These are phyloP conservation scores for Stevia rebaudiana DNA, from an alignment of 140 eudicot species.

Conservation along the genomic window DNA sequence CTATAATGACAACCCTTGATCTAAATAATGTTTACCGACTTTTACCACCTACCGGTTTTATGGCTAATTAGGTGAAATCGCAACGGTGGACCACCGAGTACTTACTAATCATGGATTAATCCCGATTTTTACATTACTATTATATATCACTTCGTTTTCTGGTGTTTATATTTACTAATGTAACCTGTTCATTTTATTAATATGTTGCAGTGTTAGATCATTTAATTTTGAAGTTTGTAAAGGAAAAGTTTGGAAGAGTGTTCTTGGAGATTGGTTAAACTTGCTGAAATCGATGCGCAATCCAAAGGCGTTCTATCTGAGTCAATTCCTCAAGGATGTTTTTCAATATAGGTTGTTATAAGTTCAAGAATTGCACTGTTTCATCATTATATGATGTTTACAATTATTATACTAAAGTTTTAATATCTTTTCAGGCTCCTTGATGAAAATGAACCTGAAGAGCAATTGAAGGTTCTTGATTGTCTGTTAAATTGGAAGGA, in stretches of 20 bases:
- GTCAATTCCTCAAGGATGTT: constrained; percentile 68
- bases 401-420: neutral
- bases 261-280: constrained; percentile 78
- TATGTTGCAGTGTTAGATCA: constrained; percentile 56
- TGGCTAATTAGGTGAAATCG: too few relatives aligned
- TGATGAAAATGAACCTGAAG: constrained; percentile 76
- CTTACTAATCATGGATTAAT: too few relatives aligned
- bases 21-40: too few relatives aligned
- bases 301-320: constrained; percentile 52
- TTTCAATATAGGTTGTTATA: constrained; percentile 56
- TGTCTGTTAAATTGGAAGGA: constrained; percentile 85
- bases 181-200: neutral
- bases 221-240: constrained; percentile 25
- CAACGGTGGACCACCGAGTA: too few relatives aligned
- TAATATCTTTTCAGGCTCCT: constrained; percentile 51
- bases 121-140: too few relatives aligned
- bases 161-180: neutral
- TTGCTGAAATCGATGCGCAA: constrained; percentile 58
- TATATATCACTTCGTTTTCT: neutral
- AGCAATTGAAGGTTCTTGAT: constrained; percentile 79
- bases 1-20: too few relatives aligned
- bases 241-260: constrained; percentile 76
- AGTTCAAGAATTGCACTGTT: neutral
- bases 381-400: neutral
- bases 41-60: too few relatives aligned